Evolutionary conservation across 1,284 basidiomycete species (phyloP), one percentile per base, ranked within the genome.

Genomic region (Serendipita sp.): DNA sequence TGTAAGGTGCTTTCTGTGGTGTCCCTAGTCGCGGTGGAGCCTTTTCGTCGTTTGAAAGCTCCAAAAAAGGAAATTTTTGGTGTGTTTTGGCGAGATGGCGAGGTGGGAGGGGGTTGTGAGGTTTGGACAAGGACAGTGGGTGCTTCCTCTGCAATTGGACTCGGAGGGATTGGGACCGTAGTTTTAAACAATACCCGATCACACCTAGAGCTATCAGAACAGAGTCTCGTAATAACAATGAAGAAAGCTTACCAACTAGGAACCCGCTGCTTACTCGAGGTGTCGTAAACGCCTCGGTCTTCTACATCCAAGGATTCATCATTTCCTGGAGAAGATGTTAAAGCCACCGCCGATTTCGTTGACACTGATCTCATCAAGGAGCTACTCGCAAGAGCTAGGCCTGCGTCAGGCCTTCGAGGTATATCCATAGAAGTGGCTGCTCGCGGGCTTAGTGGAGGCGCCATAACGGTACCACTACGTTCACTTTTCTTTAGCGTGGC

Each of bases 151-250:
- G 79, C 77, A 32, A 77, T 78, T 3, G 72, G 70, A 22, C 75
- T 75, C 1, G 73, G 71, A 15, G 79, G 78, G 13, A 77, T 77
- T 35, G 75, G 70, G 22, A 87, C 76, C 0, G 83, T 88, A 1
- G 84, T 79, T 71, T 88, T 90, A 82, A 82, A 89, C 2, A 90
- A 72, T 61, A 90, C 87, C 22, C 87, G 81, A 68, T 90, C 87
- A 68, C 87, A 90, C 85, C 85, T 87, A 63, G 35, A 64, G n/a
- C 22, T n/a, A n/a, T 34, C 12, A 58, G 26, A 17, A 30, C 30
- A 29, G 34, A 60, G 6, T 41, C 15, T 4, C 6, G 60, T 22
- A 64, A 30, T 62, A 34, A 64, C 22, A 38, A 38, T 41, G 15
- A 47, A 62, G 3, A 5, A 13, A 15, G 72, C 78, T 64, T 65